These are phyloP conservation scores for Suillus bovinus DNA, from an alignment of 768 basidiomycete genomes.

Conservation along the genomic window DNA sequence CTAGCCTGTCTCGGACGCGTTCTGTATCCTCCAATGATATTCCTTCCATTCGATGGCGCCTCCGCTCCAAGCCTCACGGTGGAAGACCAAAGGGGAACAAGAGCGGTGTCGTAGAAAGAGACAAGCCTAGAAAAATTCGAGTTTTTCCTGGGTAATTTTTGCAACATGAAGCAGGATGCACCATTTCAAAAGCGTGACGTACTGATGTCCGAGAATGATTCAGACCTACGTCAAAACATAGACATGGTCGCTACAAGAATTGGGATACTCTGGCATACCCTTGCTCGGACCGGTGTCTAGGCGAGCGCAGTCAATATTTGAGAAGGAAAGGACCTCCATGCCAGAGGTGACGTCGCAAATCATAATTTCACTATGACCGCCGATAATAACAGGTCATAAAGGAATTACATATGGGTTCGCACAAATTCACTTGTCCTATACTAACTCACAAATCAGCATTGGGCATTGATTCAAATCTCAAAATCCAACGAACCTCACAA, in stretches of 20 bases:
- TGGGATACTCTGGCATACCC: background rate
- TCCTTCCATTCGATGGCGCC: conserved; percentile 21
- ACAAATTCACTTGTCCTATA: conserved; percentile 54
- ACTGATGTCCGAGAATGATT: background rate
- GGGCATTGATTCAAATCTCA: background rate
- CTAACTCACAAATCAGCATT: background rate
- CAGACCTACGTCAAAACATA: background rate
- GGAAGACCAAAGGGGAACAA: conserved; percentile 19
- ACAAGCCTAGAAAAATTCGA: conserved; percentile 19
- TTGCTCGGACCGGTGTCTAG: rapidly evolving
- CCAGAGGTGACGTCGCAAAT: conserved; percentile 46
- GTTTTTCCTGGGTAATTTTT: conserved; percentile 27
- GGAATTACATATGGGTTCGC: conserved; percentile 15
- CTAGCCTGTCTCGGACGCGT: conserved; percentile 11
- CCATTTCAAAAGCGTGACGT: conserved; percentile 10
- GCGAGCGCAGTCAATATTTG: conserved; percentile 27
- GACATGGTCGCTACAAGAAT: conserved; percentile 1
- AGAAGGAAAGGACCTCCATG: conserved; percentile 40
- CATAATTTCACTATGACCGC: conserved; percentile 44
- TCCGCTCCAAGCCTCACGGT: conserved; percentile 19
- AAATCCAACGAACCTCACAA: conserved; percentile 25
- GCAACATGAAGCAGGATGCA: conserved; percentile 22
- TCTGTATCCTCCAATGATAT: conserved; percentile 17
- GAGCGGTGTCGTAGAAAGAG: conserved; percentile 30
- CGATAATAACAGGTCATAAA: background rate